Evolutionary conservation across 768 basidiomycete genomes (phyloP).

Genomic region (Pholiota conissans): DNA sequence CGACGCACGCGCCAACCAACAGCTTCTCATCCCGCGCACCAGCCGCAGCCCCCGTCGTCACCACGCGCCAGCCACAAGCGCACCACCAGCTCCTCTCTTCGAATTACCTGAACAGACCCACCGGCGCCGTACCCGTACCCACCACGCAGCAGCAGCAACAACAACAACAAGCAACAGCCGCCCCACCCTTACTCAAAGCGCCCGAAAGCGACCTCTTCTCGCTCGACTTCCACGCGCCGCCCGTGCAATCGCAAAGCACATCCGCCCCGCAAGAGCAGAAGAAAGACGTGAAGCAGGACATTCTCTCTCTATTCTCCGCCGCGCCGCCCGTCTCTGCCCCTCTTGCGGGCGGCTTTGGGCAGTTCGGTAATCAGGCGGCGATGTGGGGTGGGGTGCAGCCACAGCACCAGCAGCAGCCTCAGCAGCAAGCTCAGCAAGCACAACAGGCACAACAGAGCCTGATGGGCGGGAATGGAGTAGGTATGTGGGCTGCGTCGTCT

Average conservation of each 20-base stretch:
- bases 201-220: slow-evolving; percentile 71
- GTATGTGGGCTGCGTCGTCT: slow-evolving; percentile 67
- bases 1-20: slow-evolving; percentile 29
- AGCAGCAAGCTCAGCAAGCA: slow-evolving; percentile 18
- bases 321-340: slow-evolving; percentile 37
- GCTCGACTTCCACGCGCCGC: slow-evolving; percentile 79
- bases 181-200: slow-evolving; percentile 22
- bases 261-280: slow-evolving; percentile 36
- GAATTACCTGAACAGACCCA: slow-evolving; percentile 27
- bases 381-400: slow-evolving; percentile 33
- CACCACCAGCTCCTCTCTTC: slow-evolving; percentile 58
- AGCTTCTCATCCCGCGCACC: slow-evolving; percentile 28
- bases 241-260: slow-evolving; percentile 29
- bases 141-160: slow-evolving; percentile 23
- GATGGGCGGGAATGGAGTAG: slow-evolving; percentile 53
- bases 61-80: slow-evolving; percentile 49
- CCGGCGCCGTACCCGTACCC: slow-evolving; percentile 21
- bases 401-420: slow-evolving; percentile 7
- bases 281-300: slow-evolving; percentile 84
- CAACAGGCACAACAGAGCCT: slow-evolving; percentile 38
- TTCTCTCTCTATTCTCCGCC: slow-evolving; percentile 76
- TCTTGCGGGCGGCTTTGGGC: slow-evolving; percentile 33
- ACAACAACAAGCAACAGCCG: slow-evolving; percentile 14
- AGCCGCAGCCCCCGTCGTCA: slow-evolving; percentile 27
- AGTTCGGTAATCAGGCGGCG: slow-evolving; percentile 29